Evolutionary conservation across 495 filamentous ascomycete species (phyloP).

Genomic region (Penicillium odoratum): DNA sequence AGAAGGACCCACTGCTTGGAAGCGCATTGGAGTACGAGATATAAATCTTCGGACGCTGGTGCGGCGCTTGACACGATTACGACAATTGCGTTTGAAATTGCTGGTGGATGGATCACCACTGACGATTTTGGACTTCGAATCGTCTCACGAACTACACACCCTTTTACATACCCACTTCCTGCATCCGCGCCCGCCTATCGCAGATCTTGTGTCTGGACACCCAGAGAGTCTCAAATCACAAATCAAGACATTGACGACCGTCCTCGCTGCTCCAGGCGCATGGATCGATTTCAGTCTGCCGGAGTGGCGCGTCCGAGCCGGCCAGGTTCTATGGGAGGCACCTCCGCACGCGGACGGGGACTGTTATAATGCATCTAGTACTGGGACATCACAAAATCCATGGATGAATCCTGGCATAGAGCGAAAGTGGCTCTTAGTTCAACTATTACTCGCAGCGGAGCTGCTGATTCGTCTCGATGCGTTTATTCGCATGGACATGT

Average conservation of each 20-base stretch:
- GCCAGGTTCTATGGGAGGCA: conserved; percentile 76
- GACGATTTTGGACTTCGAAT: conserved; percentile 47
- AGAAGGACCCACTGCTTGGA: conserved; percentile 40
- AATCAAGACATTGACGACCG: conserved; percentile 49
- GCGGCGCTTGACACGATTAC: conserved; percentile 44
- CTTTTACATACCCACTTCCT: conserved; percentile 49
- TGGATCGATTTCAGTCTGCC: conserved; percentile 81
- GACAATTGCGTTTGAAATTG: conserved; percentile 40
- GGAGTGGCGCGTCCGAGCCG: conserved; percentile 76
- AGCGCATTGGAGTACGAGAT: conserved; percentile 45
- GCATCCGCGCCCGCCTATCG: conserved; percentile 30
- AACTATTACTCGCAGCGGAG: conserved; percentile 76
- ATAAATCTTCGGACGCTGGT: conserved; percentile 34
- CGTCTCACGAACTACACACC: conserved; percentile 42
- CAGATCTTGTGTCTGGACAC: conserved; percentile 26
- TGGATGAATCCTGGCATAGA: conserved; percentile 47
- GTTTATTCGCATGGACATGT: conserved; percentile 55
- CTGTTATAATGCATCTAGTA: conserved; percentile 41
- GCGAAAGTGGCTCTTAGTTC: conserved; percentile 76
- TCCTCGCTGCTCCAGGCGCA: conserved; percentile 46
- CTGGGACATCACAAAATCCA: conserved; percentile 32
- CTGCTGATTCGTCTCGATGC: conserved; percentile 73
- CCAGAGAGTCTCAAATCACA: conserved; percentile 49
- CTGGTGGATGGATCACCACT: conserved; percentile 29
- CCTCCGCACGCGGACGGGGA: conserved; percentile 54